Evolutionary conservation across 176 grass and related monocot species (phyloP).

Genomic region (Triticum timopheevii): DNA sequence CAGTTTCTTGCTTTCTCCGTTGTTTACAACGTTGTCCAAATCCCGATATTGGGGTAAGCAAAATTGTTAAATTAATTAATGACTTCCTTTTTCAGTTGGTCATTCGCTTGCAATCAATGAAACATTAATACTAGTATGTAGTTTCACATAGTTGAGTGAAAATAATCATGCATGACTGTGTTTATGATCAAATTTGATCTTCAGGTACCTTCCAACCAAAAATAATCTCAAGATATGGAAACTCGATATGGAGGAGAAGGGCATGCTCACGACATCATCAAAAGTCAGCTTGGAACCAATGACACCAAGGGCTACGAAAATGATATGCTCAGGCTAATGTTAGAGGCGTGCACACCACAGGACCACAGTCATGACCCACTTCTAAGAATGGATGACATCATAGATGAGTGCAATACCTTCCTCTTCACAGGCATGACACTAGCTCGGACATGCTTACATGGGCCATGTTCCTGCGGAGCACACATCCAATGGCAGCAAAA

Average conservation of each 20-base stretch:
- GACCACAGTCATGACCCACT: neutral
- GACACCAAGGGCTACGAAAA: neutral
- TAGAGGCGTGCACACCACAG: neutral
- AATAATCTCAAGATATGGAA: too few species aligned
- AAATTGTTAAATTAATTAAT: too few species aligned
- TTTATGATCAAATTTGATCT: too few species aligned
- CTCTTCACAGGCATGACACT: conserved; percentile 53
- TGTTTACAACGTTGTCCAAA: too few species aligned
- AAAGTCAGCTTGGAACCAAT: neutral
- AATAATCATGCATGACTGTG: too few species aligned
- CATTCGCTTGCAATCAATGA: too few species aligned
- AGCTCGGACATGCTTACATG: conserved; percentile 44
- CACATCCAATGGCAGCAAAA: conserved; percentile 38
- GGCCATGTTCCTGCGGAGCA: conserved; percentile 45
- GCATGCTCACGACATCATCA: conserved; percentile 27
- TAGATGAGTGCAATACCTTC: conserved; percentile 56
- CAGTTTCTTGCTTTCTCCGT: too few species aligned
- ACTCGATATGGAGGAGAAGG: neutral
- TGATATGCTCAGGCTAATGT: conserved; percentile 33
- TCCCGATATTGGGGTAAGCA: too few species aligned
- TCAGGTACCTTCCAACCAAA: conserved; percentile 13
- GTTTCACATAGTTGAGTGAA: too few species aligned
- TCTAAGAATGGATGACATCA: conserved; percentile 47
- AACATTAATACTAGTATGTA: too few species aligned
- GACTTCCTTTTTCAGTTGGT: too few species aligned